Evolutionary conservation across 2,329 filamentous ascomycete genomes (phyloP), one percentile per base, ranked within the genome.

Genomic region (Nakataea oryzae): DNA sequence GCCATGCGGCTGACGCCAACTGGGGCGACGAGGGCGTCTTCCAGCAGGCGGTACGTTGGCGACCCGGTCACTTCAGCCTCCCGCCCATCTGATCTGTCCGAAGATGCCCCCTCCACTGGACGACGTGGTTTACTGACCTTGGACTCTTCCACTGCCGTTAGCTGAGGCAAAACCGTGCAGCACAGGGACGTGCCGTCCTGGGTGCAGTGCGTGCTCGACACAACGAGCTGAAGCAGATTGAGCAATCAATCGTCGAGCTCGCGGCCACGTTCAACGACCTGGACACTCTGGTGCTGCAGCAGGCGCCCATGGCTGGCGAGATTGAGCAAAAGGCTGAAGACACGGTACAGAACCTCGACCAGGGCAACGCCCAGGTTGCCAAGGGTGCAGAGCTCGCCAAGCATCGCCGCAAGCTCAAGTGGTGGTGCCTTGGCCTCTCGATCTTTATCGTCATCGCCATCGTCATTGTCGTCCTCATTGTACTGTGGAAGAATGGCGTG

Each of bases 11-110:
- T 28, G 80, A 90, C 67, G 79, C 85, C 61, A 86, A 92, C 71
- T 90, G 89, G 87, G 85, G 87, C 61, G 84, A 89, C 63, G 87
- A 93, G 76, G 88, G 89, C 69, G 86, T 95, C 62, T 95, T 93
- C 78, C 88, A 92, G 74, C 88, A 86, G 63, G 90, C 90, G 64
- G 90, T 93, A 81, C 74, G 86, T 81, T 61, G 65, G 61, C 34
- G 29, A 17, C 8, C 28, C 24, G 14, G 17, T 34, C 47, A 30
- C 50, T 32, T 24, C 14, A 58, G 30, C 6, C 60, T 61, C 56
- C 54, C 17, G 26, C 41, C 29, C 32, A 55, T 14, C 47, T 54
- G 9, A 3, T 54, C 34, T 8, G 50, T n/a, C 17, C 14, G 30
- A 32, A 11, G 9, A 8, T 32, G 30, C 41, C 24, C 17, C n/a